Base-by-base conservation (phyloP, 768 basidiomycete species). In the Tulasnella sp. region DNA sequence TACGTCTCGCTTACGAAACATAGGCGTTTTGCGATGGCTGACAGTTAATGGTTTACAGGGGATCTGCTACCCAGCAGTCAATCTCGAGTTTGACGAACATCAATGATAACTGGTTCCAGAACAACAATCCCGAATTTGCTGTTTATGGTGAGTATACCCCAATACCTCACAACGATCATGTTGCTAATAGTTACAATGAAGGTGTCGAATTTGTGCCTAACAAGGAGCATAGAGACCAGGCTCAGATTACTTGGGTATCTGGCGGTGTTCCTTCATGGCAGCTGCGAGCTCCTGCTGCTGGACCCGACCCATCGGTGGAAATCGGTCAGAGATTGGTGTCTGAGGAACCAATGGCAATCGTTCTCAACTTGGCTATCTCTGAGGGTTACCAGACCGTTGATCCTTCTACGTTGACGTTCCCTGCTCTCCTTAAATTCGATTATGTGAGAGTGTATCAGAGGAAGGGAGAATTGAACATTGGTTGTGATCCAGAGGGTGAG, bases 361-460 rank as follows among this genome's bases (percentile, higher is more conserved):
- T 56, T 37, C 27, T 57, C 20, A 45, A 55, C 29, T 37, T 54
- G 40, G 49, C 49, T 51, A 33, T 57, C 29, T 58, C 44, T 6
- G 77, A 70, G 28, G 78, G 76, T 57, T 89, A 86, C 77, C 83
- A 86, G 55, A 64, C 65, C 3, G 70, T 77, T 54, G 72, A 80
- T 48, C 52, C 71, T 35, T 48, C 67, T 20, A 72, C 79, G 37
- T 70, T 86, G 70, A 62, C 64, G 20, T 85, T 84, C 71, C 84
- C 84, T 0, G 74, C 77, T 0, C 75, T 78, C 57, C 72, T 86
- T 69, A 67, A 73, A 34, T 65, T 88, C 32, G 84, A 90, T 63
- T 89, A 87, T 61, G 78, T 89, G 34, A 73, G 86, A 22, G 81
- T 90, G 16, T 90, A 87, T 63, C 85, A 87, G 64, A 65, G 76